Evolutionary conservation across 2,329 filamentous ascomycete species (phyloP), one percentile per base, ranked within the genome.

Genomic region (Fusarium multiceps): DNA sequence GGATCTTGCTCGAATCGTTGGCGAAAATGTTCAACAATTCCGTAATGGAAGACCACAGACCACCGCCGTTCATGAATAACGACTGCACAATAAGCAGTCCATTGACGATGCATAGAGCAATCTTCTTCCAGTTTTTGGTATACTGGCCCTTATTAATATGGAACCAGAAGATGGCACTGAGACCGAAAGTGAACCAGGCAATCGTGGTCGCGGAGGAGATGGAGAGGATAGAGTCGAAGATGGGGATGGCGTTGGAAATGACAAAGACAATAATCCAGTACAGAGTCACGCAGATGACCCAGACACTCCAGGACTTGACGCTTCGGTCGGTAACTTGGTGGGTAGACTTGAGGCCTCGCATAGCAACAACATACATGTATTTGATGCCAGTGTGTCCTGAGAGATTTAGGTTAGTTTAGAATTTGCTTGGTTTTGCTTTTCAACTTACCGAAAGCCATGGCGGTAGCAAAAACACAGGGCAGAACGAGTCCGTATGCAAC

Each of bases 211-310:
- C 78, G 1, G 76, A 78, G 0, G 78, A 77, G 45, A 80, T 79
- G 11, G 76, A 72, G 23, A 80, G 71, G 55, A 80, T 80, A 2
- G 78, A 79, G 62, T 80, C 76, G 51, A 80, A 80, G 37, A 80
- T 71, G 9, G 79, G 79, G 13, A 80, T 78, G 10, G 78, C 77
- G 53, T 78, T 79, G 45, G 78, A 78, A 21, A 80, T 70, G 16
- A 79, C 41, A 60, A 78, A 80, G 1, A 76, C 74, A 1, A 76
- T 32, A 16, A 76, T 50, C 78, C 78, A 80, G 60, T 78, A 79
- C 0, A 75, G 0, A 4, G 74, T 79, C 6, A 75, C 77, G 32
- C 75, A 77, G 6, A 46, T 71, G 6, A 81, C 61, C 79, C 79
- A 80, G 7, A 74, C 68, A n/a, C 64, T 49, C 79, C 80, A 82